Evolutionary conservation across 2,329 filamentous ascomycete species (phyloP).

Genomic region (Fusarium sp.): DNA sequence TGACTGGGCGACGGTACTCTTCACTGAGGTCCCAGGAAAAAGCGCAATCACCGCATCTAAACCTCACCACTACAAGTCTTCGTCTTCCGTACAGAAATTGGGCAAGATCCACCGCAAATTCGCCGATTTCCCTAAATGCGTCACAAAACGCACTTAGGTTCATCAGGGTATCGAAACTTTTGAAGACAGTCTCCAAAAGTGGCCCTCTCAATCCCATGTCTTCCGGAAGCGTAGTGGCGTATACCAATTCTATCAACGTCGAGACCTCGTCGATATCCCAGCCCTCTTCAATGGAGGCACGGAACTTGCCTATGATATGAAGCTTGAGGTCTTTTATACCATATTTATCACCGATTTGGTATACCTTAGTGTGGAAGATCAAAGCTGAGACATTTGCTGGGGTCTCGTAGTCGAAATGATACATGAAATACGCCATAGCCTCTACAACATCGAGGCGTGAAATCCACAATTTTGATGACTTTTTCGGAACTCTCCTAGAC

Average conservation of each 20-base stretch:
- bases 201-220: background rate
- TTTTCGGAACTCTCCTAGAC: background rate
- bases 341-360: conserved; percentile 1
- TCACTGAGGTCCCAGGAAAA: no score
- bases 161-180: fast-evolving
- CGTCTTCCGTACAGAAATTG: background rate
- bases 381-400: fast-evolving
- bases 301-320: fast-evolving
- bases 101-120: fast-evolving
- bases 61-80: no score
- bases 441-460: background rate
- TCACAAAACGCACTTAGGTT: fast-evolving
- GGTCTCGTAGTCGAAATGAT: background rate
- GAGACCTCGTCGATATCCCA: background rate
- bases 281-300: fast-evolving
- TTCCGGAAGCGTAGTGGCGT: fast-evolving
- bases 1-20: no score
- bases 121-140: fast-evolving
- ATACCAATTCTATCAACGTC: fast-evolving
- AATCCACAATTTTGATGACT: background rate
- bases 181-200: fast-evolving
- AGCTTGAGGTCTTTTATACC: background rate
- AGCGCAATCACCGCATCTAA: fast-evolving
- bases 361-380: background rate
- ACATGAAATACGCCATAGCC: background rate